Base-by-base conservation (phyloP, 75 land plant genomes). In the Cryptomeria japonica region DNA sequence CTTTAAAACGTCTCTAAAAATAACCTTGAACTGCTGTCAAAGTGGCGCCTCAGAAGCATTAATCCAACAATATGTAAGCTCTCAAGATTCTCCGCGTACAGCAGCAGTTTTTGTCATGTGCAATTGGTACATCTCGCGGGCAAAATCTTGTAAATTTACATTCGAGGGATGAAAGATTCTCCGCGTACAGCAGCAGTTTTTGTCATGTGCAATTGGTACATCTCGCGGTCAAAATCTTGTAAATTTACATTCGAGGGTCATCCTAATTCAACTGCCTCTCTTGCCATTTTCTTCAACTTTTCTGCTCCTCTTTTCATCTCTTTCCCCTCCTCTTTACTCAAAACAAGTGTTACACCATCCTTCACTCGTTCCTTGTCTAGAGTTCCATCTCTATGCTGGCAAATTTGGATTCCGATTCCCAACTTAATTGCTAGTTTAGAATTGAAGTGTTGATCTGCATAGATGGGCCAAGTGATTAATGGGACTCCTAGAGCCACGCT, bases 401-500 rank as follows among this genome's bases (percentile, higher is more conserved):
- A 73, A 1, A 31, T 31, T 28, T 73, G 77, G 11, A 73, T 73
- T 31, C 36, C 77, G 2, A 73, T 73, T 34, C 77, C 77, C 36
- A 73, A 34, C 38, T 83, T 25, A 16, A 38, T 41, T 5, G 41
- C 84, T 25, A 83, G 42, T 11, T 41, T 41, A 19, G 46, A 38
- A 83, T 44, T 83, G 42, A 19, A 83, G 13, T 83, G 42, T 83
- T 83, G 51, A 83, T 83, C 84, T 25, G 46, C 46, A 22, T 1
- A 1, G 51, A 83, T 41, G 32, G 84, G 84, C 84, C 84, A 83
- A 16, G 47, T 42, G 11, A 83, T 83, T n/a, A 83, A 49, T 58
- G 86, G 72, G 76, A 16, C 89, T 8, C 87, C 88, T 3, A 80
- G 28, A 12, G 87, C 16, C 5, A 87, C 25, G 84, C 83, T 64